Conservation (phyloP, 2,329 filamentous ascomycete species). For the Diaporthe capsici region DNA sequence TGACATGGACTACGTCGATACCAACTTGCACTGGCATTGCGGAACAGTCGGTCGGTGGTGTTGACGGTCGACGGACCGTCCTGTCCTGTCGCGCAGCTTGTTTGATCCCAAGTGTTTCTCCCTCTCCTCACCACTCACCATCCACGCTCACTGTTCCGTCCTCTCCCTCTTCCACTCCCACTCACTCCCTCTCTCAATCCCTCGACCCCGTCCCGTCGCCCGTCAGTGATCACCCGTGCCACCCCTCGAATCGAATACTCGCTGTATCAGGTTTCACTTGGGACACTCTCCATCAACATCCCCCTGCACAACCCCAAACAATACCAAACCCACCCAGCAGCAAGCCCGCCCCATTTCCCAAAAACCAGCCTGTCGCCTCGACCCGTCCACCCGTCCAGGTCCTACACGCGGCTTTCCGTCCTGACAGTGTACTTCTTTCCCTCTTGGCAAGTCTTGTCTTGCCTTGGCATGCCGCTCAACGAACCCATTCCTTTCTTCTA, state of each 20-base stretch:
- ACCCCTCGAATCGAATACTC: conserved; percentile 4
- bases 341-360: conserved; percentile 30
- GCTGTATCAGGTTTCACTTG: conserved; percentile 28
- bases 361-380: conserved; percentile 33
- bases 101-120: conserved; percentile 26
- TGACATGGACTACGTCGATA: neutral
- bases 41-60: conserved; percentile 19
- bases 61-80: conserved; percentile 7
- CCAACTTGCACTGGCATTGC: neutral
- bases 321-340: conserved; percentile 26
- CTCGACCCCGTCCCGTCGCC: conserved; percentile 4
- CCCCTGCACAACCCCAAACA: conserved; percentile 31
- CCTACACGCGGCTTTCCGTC: conserved; percentile 30
- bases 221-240: conserved; percentile 14
- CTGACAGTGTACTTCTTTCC: conserved; percentile 35
- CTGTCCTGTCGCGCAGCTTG: conserved; percentile 21
- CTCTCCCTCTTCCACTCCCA: neutral
- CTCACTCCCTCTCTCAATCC: neutral
- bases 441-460: conserved; percentile 45
- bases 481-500: conserved; percentile 44
- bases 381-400: conserved; percentile 32
- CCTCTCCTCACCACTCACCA: conserved; percentile 17
- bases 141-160: neutral
- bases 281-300: conserved; percentile 14
- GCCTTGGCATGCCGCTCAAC: conserved; percentile 47